Conservation (phyloP, 2,329 filamentous ascomycete species). For the Botrytis squamosa region DNA sequence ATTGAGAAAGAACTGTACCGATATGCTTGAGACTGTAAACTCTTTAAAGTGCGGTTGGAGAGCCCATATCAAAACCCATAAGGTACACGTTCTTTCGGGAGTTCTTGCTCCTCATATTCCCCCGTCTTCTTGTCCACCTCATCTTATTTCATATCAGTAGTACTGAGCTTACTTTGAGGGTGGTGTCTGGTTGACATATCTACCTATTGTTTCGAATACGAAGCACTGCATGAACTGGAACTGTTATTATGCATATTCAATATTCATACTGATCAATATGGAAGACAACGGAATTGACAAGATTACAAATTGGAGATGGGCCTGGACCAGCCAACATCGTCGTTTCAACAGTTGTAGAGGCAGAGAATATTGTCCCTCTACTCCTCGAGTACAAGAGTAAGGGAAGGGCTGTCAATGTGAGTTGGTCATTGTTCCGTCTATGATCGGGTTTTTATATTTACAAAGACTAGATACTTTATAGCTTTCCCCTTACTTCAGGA, state of each 20-base stretch:
- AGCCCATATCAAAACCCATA: slow-evolving; percentile 82
- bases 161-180: not conserved
- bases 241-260: slow-evolving; percentile 6
- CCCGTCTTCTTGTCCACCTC: not conserved
- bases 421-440: slow-evolving; percentile 29
- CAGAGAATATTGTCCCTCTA: slow-evolving; percentile 62
- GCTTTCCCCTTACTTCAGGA: slow-evolving; percentile 65
- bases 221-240: not conserved
- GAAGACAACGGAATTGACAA: slow-evolving; percentile 64
- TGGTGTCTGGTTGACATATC: not conserved
- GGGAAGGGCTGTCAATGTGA: slow-evolving; percentile 59
- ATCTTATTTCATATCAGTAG: not conserved
- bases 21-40: slow-evolving; percentile 66
- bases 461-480: slow-evolving; percentile 49
- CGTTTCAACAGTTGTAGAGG: slow-evolving; percentile 72
- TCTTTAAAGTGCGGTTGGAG: slow-evolving; percentile 64
- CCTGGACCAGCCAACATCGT: slow-evolving; percentile 55
- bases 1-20: slow-evolving; percentile 63
- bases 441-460: slow-evolving; percentile 14
- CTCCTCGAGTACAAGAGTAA: slow-evolving; percentile 55
- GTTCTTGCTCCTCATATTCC: not conserved
- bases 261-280: slow-evolving; percentile 24
- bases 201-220: not conserved
- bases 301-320: slow-evolving; percentile 64
- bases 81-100: slow-evolving; percentile 48